Evolutionary conservation across 345 rosid species (phyloP).

Genomic region (Rhodamnia rubescens): DNA sequence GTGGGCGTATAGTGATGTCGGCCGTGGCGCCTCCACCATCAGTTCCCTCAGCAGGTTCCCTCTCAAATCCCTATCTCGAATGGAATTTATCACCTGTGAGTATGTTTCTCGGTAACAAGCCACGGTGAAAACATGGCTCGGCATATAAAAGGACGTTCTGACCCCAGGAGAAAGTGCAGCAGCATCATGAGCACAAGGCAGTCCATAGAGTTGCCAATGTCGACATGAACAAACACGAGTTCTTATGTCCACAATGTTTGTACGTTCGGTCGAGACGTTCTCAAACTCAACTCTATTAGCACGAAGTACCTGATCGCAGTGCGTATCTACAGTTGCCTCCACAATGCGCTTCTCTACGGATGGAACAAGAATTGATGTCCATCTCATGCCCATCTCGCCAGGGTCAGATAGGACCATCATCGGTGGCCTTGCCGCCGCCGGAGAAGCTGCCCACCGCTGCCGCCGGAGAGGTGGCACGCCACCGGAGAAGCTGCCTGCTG

Average conservation of each 20-base stretch:
- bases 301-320: constrained; percentile 90
- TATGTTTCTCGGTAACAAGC: constrained; percentile 68
- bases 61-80: constrained; percentile 36
- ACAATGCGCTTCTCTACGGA: constrained; percentile 74
- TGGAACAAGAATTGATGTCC: constrained; percentile 82
- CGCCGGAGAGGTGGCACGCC: too few species aligned
- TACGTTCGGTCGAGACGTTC: constrained; percentile 92
- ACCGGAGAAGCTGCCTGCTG: too few species aligned
- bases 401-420: too few species aligned
- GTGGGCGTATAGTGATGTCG: constrained; percentile 59
- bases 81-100: constrained; percentile 53
- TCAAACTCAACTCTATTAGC: constrained; percentile 96
- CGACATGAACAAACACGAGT: constrained; percentile 78
- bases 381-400: constrained; percentile 48
- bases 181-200: constrained; percentile 94
- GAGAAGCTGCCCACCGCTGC: too few species aligned
- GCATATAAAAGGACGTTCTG: constrained; percentile 68
- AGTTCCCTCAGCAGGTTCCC: constrained; percentile 11
- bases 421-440: too few species aligned
- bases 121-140: constrained; percentile 74
- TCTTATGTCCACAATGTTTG: constrained; percentile 82
- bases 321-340: constrained; percentile 79
- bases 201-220: constrained; percentile 89
- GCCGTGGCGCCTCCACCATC: constrained; percentile 36
- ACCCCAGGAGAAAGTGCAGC: constrained; percentile 93